Conservation (phyloP, 768 basidiomycete species). For the Pulveroboletus sp. region DNA sequence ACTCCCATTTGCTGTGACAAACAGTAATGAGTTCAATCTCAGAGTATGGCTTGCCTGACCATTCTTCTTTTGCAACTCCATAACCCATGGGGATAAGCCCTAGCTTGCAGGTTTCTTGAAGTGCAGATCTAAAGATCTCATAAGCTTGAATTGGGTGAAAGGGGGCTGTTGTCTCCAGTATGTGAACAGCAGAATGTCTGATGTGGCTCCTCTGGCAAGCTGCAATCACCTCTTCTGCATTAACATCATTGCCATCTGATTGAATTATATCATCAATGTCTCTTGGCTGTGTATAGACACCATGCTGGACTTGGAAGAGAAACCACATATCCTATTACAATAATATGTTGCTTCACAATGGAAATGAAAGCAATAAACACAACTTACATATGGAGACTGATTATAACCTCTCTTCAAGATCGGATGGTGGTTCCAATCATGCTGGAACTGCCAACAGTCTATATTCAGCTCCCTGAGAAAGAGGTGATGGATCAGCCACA, state of each 20-base stretch:
- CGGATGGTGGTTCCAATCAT: conserved; percentile 40
- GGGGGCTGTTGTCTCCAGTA: not conserved
- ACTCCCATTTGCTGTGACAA: not conserved
- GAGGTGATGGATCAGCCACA: conserved; percentile 43
- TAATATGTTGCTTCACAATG: not conserved
- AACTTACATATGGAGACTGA: not conserved
- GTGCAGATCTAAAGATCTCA: not conserved
- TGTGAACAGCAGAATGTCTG: not conserved
- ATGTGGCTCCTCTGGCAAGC: not conserved
- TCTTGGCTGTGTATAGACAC: not conserved
- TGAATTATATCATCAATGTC: too few species aligned
- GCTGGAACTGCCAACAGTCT: conserved; percentile 34
- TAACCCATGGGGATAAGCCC: conserved; percentile 5
- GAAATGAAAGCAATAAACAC: too few species aligned
- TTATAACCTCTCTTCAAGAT: conserved; percentile 16
- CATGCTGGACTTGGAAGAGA: not conserved
- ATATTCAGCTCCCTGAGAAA: conserved; percentile 38
- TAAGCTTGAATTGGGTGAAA: not conserved
- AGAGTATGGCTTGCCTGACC: not conserved
- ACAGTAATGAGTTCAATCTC: conserved; percentile 4
- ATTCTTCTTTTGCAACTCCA: conserved; percentile 5
- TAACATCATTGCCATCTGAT: too few species aligned
- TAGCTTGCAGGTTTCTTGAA: not conserved
- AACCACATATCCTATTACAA: conserved; percentile 4
- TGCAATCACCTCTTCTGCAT: not conserved